These are phyloP conservation scores for Rhodomyrtus tomentosa DNA, from an alignment of 345 rosid species.

Conservation along the genomic window DNA sequence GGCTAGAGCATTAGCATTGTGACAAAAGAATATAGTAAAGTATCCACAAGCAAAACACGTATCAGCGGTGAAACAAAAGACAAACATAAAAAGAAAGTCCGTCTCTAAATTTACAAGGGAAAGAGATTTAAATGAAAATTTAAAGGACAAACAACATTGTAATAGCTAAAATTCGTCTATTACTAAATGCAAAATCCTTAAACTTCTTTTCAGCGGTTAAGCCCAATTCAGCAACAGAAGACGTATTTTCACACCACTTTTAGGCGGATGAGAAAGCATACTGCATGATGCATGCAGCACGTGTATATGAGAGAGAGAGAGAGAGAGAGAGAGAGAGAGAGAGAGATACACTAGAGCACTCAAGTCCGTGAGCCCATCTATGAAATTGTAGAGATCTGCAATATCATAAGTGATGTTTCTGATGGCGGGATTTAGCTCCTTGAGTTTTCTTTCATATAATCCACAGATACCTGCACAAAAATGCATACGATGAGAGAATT, in stretches of 20 bases:
- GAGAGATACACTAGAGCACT: constrained; percentile 75
- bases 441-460: constrained; percentile 71
- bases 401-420: constrained; percentile 68
- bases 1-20: neutral
- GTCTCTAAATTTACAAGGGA: neutral
- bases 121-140: neutral
- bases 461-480: constrained; percentile 56
- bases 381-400: constrained; percentile 70
- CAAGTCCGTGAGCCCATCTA: constrained; percentile 85
- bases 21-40: neutral
- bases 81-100: neutral
- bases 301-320: neutral
- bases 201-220: neutral
- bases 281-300: neutral
- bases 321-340: constrained; percentile 7
- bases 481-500: neutral
- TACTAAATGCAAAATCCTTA: neutral
- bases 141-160: neutral
- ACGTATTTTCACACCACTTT: neutral
- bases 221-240: neutral
- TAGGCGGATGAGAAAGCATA: neutral
- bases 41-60: neutral
- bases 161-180: neutral
- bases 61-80: neutral
- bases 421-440: constrained; percentile 70